Base-by-base conservation (phyloP, 352 stramenopile species). In the Phytophthora palmivora region DNA sequence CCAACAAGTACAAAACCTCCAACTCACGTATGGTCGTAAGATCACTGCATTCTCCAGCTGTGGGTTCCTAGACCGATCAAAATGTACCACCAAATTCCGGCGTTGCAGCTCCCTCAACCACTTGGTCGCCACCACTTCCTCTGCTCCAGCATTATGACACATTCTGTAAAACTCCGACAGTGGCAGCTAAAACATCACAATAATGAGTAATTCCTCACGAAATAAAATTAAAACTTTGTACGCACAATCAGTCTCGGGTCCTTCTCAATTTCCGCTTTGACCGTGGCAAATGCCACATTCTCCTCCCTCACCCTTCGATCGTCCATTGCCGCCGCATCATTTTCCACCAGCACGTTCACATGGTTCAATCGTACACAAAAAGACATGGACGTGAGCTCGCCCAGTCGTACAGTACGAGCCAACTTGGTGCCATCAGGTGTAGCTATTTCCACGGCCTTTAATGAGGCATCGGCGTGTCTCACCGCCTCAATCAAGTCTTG, bases 21-120 rank as follows among this genome's bases (percentile, higher is more conserved):
- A 30, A 69, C 76, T 37, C 53, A 92, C 84, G 54, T 88, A 86
- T 6, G 85, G 85, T 16, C 84, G 71, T 28, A 94, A 51, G 58
- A 94, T 85, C 21, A 94, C 63, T 4, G 79, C 81, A 39, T 83
- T 79, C 46, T 88, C 80, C 18, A 94, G 70, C 60, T 91, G 79
- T 3, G 76, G 61, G 56, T 91, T 88, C 43, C 53, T 75, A 24
- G 79, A 89, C 19, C 76, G 75, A 36, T 94, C 78, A 52, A 92
- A 94, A 42, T 94, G 81, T 55, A 89, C 76, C 37, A 87, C 78
- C 8, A 94, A 52, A 44, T 92, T 91, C 16, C 85, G 80, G 37
- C 84, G 81, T 54, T 94, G 83, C 48, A 94, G 60, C 46, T 92
- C 84, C 21, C 81, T 65, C 6, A 94, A 64, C 85, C 85, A 94